A percentile compares a stretch with the other conserved stretches of the same genome.
phyloP scores from a whole-genome alignment of 2,329 filamentous ascomycete species.

The Elsinoe perseae region DNA sequence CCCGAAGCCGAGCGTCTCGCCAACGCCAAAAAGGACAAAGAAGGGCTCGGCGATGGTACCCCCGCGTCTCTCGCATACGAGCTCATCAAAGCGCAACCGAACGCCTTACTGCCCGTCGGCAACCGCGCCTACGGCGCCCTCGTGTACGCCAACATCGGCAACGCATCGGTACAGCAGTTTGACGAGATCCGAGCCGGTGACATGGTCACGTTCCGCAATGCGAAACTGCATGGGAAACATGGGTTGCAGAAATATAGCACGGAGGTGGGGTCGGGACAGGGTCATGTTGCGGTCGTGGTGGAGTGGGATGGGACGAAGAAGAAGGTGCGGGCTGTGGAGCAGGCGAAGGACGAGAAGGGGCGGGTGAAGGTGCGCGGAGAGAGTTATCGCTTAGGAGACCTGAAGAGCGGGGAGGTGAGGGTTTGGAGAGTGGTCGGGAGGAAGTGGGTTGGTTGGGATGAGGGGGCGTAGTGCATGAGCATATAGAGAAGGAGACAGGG shows the following conservation, averaged over 20 bases:
- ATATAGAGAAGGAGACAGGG: not conserved
- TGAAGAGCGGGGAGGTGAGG: slow-evolving; percentile 89
- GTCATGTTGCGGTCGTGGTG: slow-evolving; percentile 83
- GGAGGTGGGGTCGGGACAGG: slow-evolving; percentile 59
- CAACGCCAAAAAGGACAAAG: slow-evolving; percentile 63
- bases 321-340: slow-evolving; percentile 92
- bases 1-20: slow-evolving; percentile 59
- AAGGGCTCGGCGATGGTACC: slow-evolving; percentile 68
- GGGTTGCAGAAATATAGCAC: slow-evolving; percentile 86
- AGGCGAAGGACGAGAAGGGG: slow-evolving; percentile 74
- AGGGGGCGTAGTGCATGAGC: not conserved
- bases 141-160: slow-evolving; percentile 91
- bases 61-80: slow-evolving; percentile 71
- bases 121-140: slow-evolving; percentile 82
- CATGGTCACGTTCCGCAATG: slow-evolving; percentile 85
- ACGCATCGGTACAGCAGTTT: slow-evolving; percentile 79
- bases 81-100: slow-evolving; percentile 60
- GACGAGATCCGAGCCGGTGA: slow-evolving; percentile 93
- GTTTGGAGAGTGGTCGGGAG: slow-evolving; percentile 94
- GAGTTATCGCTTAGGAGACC: slow-evolving; percentile 86
- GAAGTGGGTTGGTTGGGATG: slow-evolving; percentile 84
- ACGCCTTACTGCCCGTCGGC: slow-evolving; percentile 76
- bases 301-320: slow-evolving; percentile 99
- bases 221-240: slow-evolving; percentile 89
- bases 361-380: slow-evolving; percentile 72